Evolutionary conservation across 192 early-diverging fungal genomes (phyloP), one percentile per base, ranked within the genome.

Genomic region (Martensiomyces pterosporus): DNA sequence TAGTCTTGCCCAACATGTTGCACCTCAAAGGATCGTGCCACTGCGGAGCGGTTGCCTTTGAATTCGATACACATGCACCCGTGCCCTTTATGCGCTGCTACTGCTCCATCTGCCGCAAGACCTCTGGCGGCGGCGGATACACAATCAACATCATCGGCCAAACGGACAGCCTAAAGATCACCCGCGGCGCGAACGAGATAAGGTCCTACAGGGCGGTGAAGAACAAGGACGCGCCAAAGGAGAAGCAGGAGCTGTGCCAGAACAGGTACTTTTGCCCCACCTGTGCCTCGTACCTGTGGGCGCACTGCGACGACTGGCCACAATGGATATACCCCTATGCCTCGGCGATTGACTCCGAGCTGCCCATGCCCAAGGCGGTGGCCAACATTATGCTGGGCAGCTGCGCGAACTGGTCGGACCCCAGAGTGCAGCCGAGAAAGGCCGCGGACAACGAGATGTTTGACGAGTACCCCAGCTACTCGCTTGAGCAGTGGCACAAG

Each of bases 21-120:
- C 67, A 79, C 25, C 54, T 85, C 19, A 39, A 77, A 43, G 82
- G 81, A 9, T 81, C 80, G 12, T 85, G 82, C 50, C 81, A 85
- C 49, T 85, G 82, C 47, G 81, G 67, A 33, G 76, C 70, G 23
- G 64, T 80, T 5, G 49, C 52, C 23, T 85, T 82, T 42, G 72
- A 53, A 47, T 76, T 80, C 12, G 52, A 49, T 2, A 75, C 68
- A 38, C 26, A 67, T 16, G 75, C 79, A 17, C 76, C 81, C 0
- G 75, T 76, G 4, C 82, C 82, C 3, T 80, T 72, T 43, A 74
- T 76, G 70, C 62, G 57, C 6, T 84, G 82, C 54, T 79, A 71
- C 39, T 84, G 82, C 57, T 77, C 78, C 12, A 85, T 85, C 43
- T 85, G 82, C 51, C 80, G 82, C 55, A 82, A 82, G 57, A 69